Percentiles rank a stretch among this genome's conserved stretches.
phyloP scores from a whole-genome alignment of 306 rosid species.

The Purshia tridentata region DNA sequence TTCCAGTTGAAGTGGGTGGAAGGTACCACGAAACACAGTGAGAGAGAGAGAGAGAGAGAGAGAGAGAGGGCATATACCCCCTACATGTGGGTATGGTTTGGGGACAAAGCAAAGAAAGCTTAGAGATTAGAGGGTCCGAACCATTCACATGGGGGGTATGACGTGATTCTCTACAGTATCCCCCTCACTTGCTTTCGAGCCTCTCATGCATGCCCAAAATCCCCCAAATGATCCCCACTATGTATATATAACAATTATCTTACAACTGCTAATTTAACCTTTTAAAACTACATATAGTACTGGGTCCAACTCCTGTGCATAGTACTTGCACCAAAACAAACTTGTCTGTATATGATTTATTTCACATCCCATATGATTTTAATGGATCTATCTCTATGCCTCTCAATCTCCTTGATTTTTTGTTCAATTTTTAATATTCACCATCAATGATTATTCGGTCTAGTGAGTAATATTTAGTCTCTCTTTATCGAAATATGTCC shows the following conservation, averaged over 20 bases:
- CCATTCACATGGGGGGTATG: slow-evolving; percentile 54
- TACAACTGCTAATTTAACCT: not conserved
- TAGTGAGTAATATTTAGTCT: no score
- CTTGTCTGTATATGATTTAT: not conserved
- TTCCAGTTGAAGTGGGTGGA: slow-evolving; percentile 42
- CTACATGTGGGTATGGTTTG: slow-evolving; percentile 65
- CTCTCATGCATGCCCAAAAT: not conserved
- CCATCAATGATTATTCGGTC: no score
- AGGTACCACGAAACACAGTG: slow-evolving; percentile 43
- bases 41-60: not conserved
- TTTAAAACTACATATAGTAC: not conserved
- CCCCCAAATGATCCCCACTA: not conserved
- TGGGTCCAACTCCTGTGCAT: not conserved
- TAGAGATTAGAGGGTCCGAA: slow-evolving; percentile 41
- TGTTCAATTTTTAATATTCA: no score
- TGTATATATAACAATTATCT: not conserved
- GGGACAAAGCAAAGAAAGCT: slow-evolving; percentile 65
- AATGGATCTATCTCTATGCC: no score
- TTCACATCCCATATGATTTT: not conserved
- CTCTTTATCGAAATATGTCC: no score
- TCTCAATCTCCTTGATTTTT: no score
- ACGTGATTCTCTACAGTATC: not conserved
- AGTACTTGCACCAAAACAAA: not conserved
- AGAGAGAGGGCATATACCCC: slow-evolving; percentile 38
- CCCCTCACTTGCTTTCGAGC: not conserved